Percentiles rank a stretch among this genome's conserved stretches.
phyloP scores from a whole-genome alignment of 768 basidiomycete genomes.

The Stropharia rugosoannulata region DNA sequence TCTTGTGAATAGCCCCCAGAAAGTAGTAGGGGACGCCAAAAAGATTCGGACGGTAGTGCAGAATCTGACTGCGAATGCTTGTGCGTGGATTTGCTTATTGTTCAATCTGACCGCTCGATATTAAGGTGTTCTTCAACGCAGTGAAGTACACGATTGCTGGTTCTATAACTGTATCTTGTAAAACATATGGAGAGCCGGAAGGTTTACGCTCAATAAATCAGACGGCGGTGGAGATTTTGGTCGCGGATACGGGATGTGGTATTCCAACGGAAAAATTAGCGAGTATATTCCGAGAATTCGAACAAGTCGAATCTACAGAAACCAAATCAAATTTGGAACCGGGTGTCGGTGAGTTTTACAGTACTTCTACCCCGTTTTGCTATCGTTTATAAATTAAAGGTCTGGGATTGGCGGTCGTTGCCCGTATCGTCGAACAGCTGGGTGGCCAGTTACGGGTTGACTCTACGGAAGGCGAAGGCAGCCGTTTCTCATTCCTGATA shows the following conservation, averaged over 20 bases:
- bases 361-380: not conserved
- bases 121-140: conserved; percentile 17
- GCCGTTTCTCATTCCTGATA: conserved; percentile 70
- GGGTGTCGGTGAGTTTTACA: conserved; percentile 45
- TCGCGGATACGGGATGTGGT: conserved; percentile 73
- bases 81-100: conserved; percentile 33
- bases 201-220: conserved; percentile 44
- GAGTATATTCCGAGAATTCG: conserved; percentile 78
- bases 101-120: not conserved
- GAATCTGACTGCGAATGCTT: conserved; percentile 74
- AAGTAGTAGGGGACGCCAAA: conserved; percentile 68
- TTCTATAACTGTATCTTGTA: conserved; percentile 58
- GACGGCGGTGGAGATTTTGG: conserved; percentile 64
- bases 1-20: conserved; percentile 49
- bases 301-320: conserved; percentile 63
- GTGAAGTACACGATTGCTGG: conserved; percentile 75
- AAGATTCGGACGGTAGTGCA: conserved; percentile 78
- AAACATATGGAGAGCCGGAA: conserved; percentile 47
- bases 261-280: conserved; percentile 66
- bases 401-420: conserved; percentile 78
- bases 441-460: conserved; percentile 80
- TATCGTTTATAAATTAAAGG: conserved; percentile 32
- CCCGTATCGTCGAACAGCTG: conserved; percentile 76
- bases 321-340: conserved; percentile 32
- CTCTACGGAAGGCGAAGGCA: conserved; percentile 64